A percentile compares a stretch with the other conserved stretches of the same genome.
Conservation (phyloP, 1,139 yeast species). For the Lodderomyces metapsilosis region DNA sequence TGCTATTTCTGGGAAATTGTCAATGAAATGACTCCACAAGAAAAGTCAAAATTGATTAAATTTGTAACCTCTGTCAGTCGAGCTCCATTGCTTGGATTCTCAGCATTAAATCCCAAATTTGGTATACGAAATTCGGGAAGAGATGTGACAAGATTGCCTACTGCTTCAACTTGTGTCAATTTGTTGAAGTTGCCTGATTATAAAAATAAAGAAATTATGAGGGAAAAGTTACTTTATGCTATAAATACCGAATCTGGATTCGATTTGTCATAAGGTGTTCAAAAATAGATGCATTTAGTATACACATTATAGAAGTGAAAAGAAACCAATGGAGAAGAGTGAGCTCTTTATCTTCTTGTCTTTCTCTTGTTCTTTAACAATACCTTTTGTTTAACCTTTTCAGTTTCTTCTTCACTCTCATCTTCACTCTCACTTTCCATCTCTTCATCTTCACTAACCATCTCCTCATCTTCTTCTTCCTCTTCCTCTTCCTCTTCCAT, state of each 20-base stretch:
- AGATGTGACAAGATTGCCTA: constrained; percentile 61
- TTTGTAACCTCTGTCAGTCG: constrained; percentile 91
- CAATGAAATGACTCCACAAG: constrained; percentile 60
- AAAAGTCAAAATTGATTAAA: constrained; percentile 63
- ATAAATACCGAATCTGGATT: constrained; percentile 83
- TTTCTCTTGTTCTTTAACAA: constrained; percentile 72
- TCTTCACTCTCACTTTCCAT: constrained; percentile 29
- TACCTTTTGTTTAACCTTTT: constrained; percentile 66
- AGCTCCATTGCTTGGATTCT: constrained; percentile 88
- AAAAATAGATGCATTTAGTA: constrained; percentile 1
- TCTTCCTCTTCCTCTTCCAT: constrained; percentile 46
- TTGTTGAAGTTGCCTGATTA: constrained; percentile 84
- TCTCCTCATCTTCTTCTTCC: constrained; percentile 30
- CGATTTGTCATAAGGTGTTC: constrained; percentile 52
- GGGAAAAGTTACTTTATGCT: constrained; percentile 68
- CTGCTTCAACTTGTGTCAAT: constrained; percentile 92
- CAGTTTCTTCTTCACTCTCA: constrained; percentile 30
- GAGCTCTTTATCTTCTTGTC: constrained; percentile 16
- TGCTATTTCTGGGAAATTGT: constrained; percentile 73
- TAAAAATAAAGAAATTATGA: constrained; percentile 53
- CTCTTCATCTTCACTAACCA: constrained; percentile 47
- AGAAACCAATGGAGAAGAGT: not conserved
- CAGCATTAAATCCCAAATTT: constrained; percentile 69
- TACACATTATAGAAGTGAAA: constrained; percentile 1
- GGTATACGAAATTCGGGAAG: constrained; percentile 76